Evolutionary conservation across 176 grass and related monocot species (phyloP).

Genomic region (Oryza glaberrima): DNA sequence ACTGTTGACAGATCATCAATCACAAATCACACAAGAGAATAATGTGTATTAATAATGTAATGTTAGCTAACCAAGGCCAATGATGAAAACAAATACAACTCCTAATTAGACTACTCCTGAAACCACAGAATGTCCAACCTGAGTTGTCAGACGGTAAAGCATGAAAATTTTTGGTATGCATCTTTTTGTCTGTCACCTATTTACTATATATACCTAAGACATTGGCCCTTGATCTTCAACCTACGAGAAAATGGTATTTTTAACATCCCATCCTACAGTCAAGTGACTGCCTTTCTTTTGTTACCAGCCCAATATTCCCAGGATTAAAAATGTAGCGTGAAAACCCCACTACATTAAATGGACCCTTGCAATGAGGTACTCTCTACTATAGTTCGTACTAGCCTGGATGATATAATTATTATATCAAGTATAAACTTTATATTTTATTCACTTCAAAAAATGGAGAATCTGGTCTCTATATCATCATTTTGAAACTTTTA

Average conservation of each 20-base stretch:
- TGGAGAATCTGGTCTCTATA: neutral
- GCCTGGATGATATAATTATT: constrained; percentile 4
- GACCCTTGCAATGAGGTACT: neutral
- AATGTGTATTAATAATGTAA: neutral
- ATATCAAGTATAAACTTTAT: constrained; percentile 11
- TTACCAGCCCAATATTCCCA: neutral
- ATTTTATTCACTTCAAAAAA: neutral
- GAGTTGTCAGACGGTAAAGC: constrained; percentile 8
- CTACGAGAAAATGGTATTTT: neutral
- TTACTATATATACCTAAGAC: constrained; percentile 10
- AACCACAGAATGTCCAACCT: constrained; percentile 6
- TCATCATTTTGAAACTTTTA: neutral
- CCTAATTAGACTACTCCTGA: neutral
- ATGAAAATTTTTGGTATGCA: neutral
- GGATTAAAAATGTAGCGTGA: constrained; percentile 2
- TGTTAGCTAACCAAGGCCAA: neutral
- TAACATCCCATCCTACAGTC: neutral
- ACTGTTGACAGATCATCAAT: constrained; percentile 5
- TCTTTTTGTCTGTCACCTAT: constrained; percentile 3
- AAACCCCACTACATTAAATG: neutral
- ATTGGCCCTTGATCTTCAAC: neutral
- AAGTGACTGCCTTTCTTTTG: neutral
- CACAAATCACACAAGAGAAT: neutral
- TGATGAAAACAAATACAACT: constrained; percentile 9
- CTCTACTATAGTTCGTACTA: neutral